These are phyloP conservation scores for Dactylellina cionopaga DNA, from an alignment of 2,329 filamentous ascomycete species.

Conservation along the genomic window DNA sequence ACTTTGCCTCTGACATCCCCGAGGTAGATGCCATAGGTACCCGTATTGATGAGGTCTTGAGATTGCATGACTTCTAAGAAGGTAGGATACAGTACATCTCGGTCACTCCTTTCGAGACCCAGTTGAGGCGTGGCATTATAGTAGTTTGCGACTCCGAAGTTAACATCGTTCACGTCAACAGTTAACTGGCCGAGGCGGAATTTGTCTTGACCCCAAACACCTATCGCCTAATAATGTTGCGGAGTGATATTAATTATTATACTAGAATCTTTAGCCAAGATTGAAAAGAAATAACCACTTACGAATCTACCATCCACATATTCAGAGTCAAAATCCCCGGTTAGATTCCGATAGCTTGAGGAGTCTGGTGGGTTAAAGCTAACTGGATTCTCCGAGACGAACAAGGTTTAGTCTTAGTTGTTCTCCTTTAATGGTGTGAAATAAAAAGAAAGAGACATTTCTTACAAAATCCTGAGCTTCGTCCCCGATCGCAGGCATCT, in stretches of 20 bases:
- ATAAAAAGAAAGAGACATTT: no score
- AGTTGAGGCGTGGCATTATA: constrained; percentile 2
- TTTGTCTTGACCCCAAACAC: constrained; percentile 3
- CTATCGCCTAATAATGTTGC: no score
- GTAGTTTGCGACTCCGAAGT: constrained; percentile 2
- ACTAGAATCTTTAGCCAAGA: no score
- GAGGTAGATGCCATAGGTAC: constrained; percentile 16
- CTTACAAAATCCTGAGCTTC: constrained; percentile 14
- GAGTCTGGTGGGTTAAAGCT: constrained; percentile 1
- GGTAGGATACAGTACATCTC: no score
- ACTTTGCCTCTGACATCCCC: constrained; percentile 5
- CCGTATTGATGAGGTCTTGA: constrained; percentile 14
- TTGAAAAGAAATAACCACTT: no score
- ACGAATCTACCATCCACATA: constrained; percentile 10
- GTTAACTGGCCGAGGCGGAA: constrained; percentile 7
- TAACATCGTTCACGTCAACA: neutral
- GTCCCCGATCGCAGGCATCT: neutral
- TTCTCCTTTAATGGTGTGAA: no score
- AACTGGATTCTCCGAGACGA: no score
- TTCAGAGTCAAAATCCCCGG: neutral
- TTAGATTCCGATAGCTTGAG: constrained; percentile 1
- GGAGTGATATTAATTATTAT: no score
- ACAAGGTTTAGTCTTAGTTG: no score
- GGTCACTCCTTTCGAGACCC: constrained; percentile 2
- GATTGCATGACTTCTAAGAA: constrained; percentile 19